Evolutionary conservation across 2,329 filamentous ascomycete genomes (phyloP).

Genomic region (Leptosphaerulina australis): DNA sequence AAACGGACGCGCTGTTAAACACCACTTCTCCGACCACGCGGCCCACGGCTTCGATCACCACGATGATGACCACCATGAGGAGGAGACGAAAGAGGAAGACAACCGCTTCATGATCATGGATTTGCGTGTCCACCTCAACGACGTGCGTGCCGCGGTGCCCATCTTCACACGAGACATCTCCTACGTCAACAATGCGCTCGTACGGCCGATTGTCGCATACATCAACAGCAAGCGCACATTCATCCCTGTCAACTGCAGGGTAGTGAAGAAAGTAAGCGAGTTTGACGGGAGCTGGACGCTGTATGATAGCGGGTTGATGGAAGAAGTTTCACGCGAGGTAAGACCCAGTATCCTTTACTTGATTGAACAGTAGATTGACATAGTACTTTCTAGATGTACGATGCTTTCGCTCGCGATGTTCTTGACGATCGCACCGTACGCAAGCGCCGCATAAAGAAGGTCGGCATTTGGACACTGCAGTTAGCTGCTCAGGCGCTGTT

Average conservation of each 20-base stretch:
- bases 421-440: slow-evolving; percentile 88
- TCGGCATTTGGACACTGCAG: slow-evolving; percentile 94
- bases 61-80: slow-evolving; percentile 22
- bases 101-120: slow-evolving; percentile 90
- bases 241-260: slow-evolving; percentile 91
- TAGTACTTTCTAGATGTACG: slow-evolving; percentile 83
- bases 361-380: no score
- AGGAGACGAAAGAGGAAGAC: slow-evolving; percentile 55
- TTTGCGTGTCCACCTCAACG: slow-evolving; percentile 91
- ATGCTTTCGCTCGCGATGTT: slow-evolving; percentile 90
- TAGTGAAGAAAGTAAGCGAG: slow-evolving; percentile 85
- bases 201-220: slow-evolving; percentile 95
- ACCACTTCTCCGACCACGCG: slow-evolving; percentile 46
- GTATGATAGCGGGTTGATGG: slow-evolving; percentile 91
- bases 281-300: slow-evolving; percentile 96
- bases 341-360: background rate
- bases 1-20: slow-evolving; percentile 63
- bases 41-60: slow-evolving; percentile 38
- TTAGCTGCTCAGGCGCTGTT: slow-evolving; percentile 92
- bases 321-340: slow-evolving; percentile 85
- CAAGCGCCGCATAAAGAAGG: slow-evolving; percentile 87
- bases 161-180: slow-evolving; percentile 90
- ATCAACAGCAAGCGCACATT: slow-evolving; percentile 96
- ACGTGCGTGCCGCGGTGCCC: slow-evolving; percentile 89
- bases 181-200: slow-evolving; percentile 94